Evolutionary conservation across 78 protist species (phyloP), one percentile per base, ranked within the genome.

Genomic region (Dictyostelium citrinum): DNA sequence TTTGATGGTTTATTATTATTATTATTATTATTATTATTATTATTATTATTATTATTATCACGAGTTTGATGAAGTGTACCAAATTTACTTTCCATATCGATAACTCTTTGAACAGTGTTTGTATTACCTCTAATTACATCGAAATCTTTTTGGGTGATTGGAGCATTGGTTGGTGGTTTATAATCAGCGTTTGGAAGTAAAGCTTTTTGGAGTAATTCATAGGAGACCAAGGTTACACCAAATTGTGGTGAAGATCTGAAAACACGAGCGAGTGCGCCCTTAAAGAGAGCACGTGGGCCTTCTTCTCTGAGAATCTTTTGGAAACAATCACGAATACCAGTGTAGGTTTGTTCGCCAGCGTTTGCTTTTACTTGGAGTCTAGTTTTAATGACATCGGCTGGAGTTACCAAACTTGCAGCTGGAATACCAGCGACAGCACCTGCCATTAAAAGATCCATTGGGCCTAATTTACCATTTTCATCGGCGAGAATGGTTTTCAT

Each of bases 381-480:
- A 5, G 98, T 96, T 84, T 96, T 96, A 90, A 96, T 91, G 35
- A 96, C 98, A 83, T 96, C 98, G 0, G 95, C 95, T 27, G 98
- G 98, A 6, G 98, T 96, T 20, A 85, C 92, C 20, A 94, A 27
- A 2, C 61, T 41, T 17, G 97, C 97, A 5, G 97, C 96, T 67
- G 95, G 95, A 17, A 84, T 78, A 76, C 98, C 98, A 0, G 98
- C 98, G 39, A 95, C 83, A 22, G 96, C 83, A 64, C 98, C 98
- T 1, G 98, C 91, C 31, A 95, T 22, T 7, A 96, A 64, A 37
- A 95, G 72, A 51, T 91, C 83, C 64, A 37, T 41, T 61, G 97
- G 85, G 11, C 84, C 81, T 24, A 79, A 20, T 31, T 77, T 77
- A 35, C 95, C 93, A 45, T 90, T 83, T 88, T 96, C 93, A 70